Conservation (phyloP, 2,329 filamentous ascomycete species). For the Gremmenia infestans region DNA sequence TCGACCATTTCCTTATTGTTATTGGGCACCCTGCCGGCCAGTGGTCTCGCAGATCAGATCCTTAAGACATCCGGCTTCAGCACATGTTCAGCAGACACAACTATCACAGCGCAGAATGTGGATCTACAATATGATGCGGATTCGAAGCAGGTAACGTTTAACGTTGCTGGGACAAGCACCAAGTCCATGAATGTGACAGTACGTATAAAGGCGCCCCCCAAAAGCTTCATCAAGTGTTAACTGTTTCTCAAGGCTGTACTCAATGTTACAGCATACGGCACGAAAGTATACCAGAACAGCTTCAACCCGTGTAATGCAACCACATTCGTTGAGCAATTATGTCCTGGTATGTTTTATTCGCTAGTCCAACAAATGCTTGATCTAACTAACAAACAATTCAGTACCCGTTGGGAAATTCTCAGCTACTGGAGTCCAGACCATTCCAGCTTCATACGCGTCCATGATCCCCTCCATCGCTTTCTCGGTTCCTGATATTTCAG, state of each 20-base stretch:
- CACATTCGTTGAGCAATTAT: slow-evolving; percentile 69
- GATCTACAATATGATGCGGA: slow-evolving; percentile 75
- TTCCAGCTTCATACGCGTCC: slow-evolving; percentile 65
- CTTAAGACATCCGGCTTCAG: slow-evolving; percentile 77
- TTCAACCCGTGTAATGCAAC: slow-evolving; percentile 76
- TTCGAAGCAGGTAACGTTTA: slow-evolving; percentile 69
- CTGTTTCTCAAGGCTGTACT: slow-evolving; percentile 36
- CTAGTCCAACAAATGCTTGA: not conserved
- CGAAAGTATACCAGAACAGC: slow-evolving; percentile 67
- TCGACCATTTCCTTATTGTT: slow-evolving; percentile 27
- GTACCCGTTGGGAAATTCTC: slow-evolving; percentile 72
- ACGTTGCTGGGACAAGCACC: slow-evolving; percentile 72
- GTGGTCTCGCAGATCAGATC: slow-evolving; percentile 61
- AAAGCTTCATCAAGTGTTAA: not conserved
- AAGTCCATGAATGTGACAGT: slow-evolving; percentile 59
- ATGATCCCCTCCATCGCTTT: slow-evolving; percentile 88
- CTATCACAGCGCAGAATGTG: slow-evolving; percentile 67
- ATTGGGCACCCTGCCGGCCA: slow-evolving; percentile 26
- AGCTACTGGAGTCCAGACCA: slow-evolving; percentile 64
- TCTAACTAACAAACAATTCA: slow-evolving; percentile 30
- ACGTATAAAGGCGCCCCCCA: not conserved
- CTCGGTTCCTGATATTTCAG: slow-evolving; percentile 82
- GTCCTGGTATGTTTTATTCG: slow-evolving; percentile 58
- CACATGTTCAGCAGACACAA: slow-evolving; percentile 57
- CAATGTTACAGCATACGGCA: slow-evolving; percentile 78